Conservation (phyloP, 129 eudicot genomes). For the Escallonia herrerae region DNA sequence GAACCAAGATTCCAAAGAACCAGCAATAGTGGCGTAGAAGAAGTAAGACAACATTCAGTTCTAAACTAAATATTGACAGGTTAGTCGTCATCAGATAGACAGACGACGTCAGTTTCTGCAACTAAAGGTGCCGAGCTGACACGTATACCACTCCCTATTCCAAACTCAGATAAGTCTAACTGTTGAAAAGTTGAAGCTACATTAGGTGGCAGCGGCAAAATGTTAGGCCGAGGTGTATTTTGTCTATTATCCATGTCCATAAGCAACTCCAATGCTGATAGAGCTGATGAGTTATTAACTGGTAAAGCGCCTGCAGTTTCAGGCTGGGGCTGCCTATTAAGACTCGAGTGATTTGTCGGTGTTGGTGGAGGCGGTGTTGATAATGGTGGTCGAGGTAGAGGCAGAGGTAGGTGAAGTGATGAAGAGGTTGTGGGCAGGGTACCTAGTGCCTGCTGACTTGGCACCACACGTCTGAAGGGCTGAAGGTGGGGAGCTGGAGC, state of each 20-base stretch:
- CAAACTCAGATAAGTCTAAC: conserved; percentile 20
- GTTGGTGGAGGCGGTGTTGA: background rate
- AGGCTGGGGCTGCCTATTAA: background rate
- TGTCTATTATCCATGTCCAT: conserved; percentile 27
- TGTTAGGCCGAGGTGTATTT: conserved; percentile 5
- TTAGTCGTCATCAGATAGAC: conserved; percentile 72
- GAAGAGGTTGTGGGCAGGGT: conserved; percentile 2
- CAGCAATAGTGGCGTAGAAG: too few species aligned
- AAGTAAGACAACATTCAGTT: background rate
- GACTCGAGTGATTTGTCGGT: background rate
- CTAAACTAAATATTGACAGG: background rate
- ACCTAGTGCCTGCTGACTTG: conserved; percentile 23
- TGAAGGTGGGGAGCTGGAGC: conserved; percentile 76
- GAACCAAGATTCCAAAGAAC: too few species aligned
- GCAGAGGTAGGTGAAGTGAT: background rate
- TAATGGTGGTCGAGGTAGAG: background rate
- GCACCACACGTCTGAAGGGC: conserved; percentile 33
- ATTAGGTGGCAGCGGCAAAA: conserved; percentile 19
- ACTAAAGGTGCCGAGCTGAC: conserved; percentile 6
- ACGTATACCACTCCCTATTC: conserved; percentile 15
- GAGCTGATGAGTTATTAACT: conserved; percentile 9
- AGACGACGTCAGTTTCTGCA: conserved; percentile 37
- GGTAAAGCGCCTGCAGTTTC: background rate
- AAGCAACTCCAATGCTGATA: conserved; percentile 28
- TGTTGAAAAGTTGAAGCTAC: conserved; percentile 8